Evolutionary conservation across 2,329 filamentous ascomycete genomes (phyloP).

Genomic region (Trichoderma atroviride): DNA sequence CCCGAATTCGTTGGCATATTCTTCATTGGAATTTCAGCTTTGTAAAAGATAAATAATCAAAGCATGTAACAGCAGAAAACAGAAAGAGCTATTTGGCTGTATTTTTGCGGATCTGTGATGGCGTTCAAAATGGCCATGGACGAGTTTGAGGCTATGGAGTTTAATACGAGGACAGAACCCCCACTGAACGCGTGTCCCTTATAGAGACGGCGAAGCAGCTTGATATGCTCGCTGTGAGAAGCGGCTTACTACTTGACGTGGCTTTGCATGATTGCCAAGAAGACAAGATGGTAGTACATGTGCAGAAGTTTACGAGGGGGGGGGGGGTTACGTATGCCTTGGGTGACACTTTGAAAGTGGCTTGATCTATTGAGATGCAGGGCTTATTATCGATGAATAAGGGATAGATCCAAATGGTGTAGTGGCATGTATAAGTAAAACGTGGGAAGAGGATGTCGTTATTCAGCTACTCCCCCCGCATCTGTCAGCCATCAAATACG

Average conservation of each 20-base stretch:
- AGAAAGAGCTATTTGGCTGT: neutral
- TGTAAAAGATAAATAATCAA: neutral
- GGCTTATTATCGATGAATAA: neutral
- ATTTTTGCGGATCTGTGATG: neutral
- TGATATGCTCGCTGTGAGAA: neutral
- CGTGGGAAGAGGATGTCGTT: neutral
- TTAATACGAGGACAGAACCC: neutral
- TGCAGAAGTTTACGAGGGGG: neutral
- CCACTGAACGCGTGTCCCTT: conserved; percentile 17
- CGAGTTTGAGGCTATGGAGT: neutral
- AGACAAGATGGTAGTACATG: neutral
- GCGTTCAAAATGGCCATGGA: neutral
- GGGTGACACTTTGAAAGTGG: neutral
- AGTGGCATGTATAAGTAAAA: neutral
- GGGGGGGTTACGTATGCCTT: conserved; percentile 7
- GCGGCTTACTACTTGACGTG: neutral
- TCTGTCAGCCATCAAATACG: neutral
- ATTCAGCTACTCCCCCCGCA: neutral
- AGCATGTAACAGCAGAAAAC: neutral
- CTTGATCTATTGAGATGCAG: neutral
- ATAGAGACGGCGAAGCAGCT: neutral
- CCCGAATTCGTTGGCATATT: neutral
- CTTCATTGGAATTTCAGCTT: neutral
- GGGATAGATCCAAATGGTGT: neutral
- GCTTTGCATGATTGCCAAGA: neutral